These are phyloP conservation scores for Calycina herbarum DNA, from an alignment of 2,329 filamentous ascomycete species.

Conservation along the genomic window DNA sequence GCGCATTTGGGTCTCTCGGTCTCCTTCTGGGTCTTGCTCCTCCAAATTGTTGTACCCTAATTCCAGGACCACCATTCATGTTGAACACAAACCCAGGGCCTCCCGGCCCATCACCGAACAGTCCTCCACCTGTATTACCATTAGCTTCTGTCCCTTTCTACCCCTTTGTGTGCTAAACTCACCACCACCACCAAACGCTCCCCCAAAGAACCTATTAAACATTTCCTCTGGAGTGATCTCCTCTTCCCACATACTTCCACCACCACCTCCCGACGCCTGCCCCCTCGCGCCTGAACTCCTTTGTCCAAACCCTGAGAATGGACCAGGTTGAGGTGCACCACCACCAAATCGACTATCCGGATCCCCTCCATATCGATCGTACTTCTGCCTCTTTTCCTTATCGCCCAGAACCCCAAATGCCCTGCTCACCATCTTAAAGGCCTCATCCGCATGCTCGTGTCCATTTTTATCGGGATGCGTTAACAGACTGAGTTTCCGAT, in stretches of 20 bases:
- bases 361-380: slow-evolving; percentile 85
- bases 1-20: slow-evolving; percentile 63
- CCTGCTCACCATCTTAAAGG: slow-evolving; percentile 95
- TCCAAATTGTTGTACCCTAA: slow-evolving; percentile 94
- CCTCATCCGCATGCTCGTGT: slow-evolving; percentile 91
- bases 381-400: slow-evolving; percentile 87
- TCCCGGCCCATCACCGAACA: slow-evolving; percentile 76
- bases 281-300: slow-evolving; percentile 37
- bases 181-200: slow-evolving; percentile 48
- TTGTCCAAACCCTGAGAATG: slow-evolving; percentile 62
- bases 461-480: slow-evolving; percentile 99
- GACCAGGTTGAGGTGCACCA: slow-evolving; percentile 53
- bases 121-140: slow-evolving; percentile 41
- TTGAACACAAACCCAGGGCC: slow-evolving; percentile 95
- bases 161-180: slow-evolving; percentile 41
- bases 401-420: slow-evolving; percentile 94
- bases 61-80: slow-evolving; percentile 84
- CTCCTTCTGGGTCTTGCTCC: slow-evolving; percentile 74
- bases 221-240: slow-evolving; percentile 96
- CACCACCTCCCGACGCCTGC: slow-evolving; percentile 48
- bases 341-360: slow-evolving; percentile 82
- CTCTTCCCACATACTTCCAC: slow-evolving; percentile 72
- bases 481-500: slow-evolving; percentile 87
- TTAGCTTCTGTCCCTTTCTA: slow-evolving; percentile 19
- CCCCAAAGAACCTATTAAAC: slow-evolving; percentile 93